These are phyloP conservation scores for Cynanchum wilfordii DNA, from an alignment of 257 asterid genomes.

Conservation along the genomic window DNA sequence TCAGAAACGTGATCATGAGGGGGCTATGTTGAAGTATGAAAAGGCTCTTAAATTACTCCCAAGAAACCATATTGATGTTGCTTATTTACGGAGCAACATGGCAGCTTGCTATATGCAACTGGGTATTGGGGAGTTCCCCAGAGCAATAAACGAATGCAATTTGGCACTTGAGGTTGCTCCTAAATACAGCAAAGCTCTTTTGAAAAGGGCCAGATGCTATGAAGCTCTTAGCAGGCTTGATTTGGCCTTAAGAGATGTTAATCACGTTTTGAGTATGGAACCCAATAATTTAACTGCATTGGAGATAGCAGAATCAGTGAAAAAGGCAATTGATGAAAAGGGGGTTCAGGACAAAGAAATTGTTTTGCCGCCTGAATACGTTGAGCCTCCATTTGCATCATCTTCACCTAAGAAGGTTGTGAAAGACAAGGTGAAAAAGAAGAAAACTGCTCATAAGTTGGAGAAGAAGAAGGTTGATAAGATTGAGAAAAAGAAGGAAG, in stretches of 20 bases:
- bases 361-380: slow-evolving; percentile 32
- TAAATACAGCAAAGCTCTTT: slow-evolving; percentile 71
- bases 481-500: slow-evolving; percentile 41
- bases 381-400: slow-evolving; percentile 34
- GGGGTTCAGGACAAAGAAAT: slow-evolving; percentile 59
- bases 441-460: slow-evolving; percentile 40
- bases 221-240: slow-evolving; percentile 72
- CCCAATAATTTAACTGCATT: slow-evolving; percentile 72
- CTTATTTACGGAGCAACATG: slow-evolving; percentile 73
- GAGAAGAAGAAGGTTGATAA: slow-evolving; percentile 39
- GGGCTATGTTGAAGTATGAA: slow-evolving; percentile 87
- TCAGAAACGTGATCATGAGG: slow-evolving; percentile 81
- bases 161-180: slow-evolving; percentile 91
- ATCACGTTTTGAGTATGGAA: slow-evolving; percentile 62
- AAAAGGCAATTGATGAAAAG: slow-evolving; percentile 40
- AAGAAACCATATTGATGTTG: slow-evolving; percentile 67
- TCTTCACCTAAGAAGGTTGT: slow-evolving; percentile 25
- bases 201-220: slow-evolving; percentile 78
- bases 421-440: slow-evolving; percentile 54
- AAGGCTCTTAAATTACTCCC: slow-evolving; percentile 86
- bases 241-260: slow-evolving; percentile 71
- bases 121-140: slow-evolving; percentile 88
- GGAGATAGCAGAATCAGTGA: slow-evolving; percentile 61
- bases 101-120: slow-evolving; percentile 87
- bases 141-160: slow-evolving; percentile 80